These are phyloP conservation scores for Naganishia kalamii DNA, from an alignment of 768 basidiomycete genomes.

Conservation along the genomic window DNA sequence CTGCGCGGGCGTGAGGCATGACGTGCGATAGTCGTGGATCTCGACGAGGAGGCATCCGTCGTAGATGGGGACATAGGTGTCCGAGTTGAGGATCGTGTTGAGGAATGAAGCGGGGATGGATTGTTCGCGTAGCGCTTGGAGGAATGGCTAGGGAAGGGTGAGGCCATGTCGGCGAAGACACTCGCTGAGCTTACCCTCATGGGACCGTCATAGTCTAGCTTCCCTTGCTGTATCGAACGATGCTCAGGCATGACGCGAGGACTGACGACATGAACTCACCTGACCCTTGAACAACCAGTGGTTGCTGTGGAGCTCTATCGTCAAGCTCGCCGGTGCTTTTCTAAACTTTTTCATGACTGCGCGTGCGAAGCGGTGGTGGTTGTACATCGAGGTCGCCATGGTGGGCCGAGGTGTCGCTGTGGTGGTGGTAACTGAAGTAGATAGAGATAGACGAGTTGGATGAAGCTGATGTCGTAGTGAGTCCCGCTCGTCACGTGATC, in stretches of 20 bases:
- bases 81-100: conserved; percentile 26
- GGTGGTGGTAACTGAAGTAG: not conserved
- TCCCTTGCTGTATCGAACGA: conserved; percentile 36
- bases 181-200: conserved; percentile 42
- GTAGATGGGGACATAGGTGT: conserved; percentile 9
- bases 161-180: not conserved
- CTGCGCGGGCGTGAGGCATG: conserved; percentile 5
- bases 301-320: conserved; percentile 47
- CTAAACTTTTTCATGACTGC: conserved; percentile 47
- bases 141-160: conserved; percentile 41
- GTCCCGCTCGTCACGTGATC: not conserved
- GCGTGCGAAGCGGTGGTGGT: conserved; percentile 47
- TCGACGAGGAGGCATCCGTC: conserved; percentile 37
- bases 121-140: conserved; percentile 48
- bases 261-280: conserved; percentile 32
- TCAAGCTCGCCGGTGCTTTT: conserved; percentile 46
- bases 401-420: not conserved
- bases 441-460: too few species aligned
- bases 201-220: conserved; percentile 47
- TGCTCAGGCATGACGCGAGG: not conserved
- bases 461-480: too few species aligned
- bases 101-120: conserved; percentile 24
- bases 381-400: conserved; percentile 43
- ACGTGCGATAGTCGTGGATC: conserved; percentile 47
- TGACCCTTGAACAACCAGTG: conserved; percentile 49